Evolutionary conservation across 225 moss, liverwort and hornwort species (phyloP).

Genomic region (Marchantia polymorpha): DNA sequence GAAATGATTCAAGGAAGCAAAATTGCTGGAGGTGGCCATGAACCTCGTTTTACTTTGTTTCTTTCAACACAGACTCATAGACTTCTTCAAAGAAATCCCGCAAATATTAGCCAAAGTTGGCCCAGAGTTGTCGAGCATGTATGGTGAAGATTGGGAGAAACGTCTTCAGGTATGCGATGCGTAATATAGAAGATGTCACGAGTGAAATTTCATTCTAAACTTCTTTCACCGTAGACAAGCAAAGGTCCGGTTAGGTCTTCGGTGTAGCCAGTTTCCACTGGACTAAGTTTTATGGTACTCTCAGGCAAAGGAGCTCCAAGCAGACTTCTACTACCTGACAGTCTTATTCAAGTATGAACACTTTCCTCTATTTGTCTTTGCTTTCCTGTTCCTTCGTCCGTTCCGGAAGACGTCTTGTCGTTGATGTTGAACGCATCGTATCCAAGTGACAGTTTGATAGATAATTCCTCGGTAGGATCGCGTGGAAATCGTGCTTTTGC

Average conservation of each 20-base stretch:
- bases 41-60: not conserved
- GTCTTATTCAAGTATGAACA: conserved; percentile 79
- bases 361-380: not conserved
- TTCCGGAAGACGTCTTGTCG: too few species aligned
- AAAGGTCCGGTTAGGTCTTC: not conserved
- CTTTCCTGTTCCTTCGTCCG: too few species aligned
- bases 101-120: conserved; percentile 84
- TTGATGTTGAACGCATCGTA: too few species aligned
- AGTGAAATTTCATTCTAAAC: not conserved
- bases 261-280: not conserved
- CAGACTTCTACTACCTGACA: conserved; percentile 82
- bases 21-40: not conserved
- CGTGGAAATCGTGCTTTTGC: too few species aligned
- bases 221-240: not conserved
- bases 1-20: not conserved
- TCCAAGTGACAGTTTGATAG: too few species aligned
- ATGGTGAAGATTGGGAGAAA: conserved; percentile 88
- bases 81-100: conserved; percentile 93
- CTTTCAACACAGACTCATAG: conserved; percentile 57
- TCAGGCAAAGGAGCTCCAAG: conserved; percentile 92
- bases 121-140: conserved; percentile 55
- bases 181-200: not conserved
- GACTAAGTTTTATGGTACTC: not conserved
- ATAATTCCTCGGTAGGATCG: too few species aligned
- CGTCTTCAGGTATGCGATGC: conserved; percentile 59